Evolutionary conservation across 2,329 filamentous ascomycete genomes (phyloP).

Genomic region (Fusarium mangiferae): DNA sequence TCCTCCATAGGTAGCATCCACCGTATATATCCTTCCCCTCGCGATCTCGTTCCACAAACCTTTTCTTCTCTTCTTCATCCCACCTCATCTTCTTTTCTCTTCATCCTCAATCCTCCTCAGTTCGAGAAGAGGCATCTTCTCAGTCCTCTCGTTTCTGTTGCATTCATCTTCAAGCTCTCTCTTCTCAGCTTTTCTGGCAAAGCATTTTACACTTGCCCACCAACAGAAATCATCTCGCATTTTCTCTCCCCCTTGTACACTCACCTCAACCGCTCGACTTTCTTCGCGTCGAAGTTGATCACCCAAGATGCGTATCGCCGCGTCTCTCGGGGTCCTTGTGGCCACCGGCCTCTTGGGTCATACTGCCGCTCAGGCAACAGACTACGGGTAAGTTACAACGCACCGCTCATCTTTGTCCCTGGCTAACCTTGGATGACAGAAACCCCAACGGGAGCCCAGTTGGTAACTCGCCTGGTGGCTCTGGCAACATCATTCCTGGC

Average conservation of each 20-base stretch:
- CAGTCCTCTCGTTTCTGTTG: constrained; percentile 25
- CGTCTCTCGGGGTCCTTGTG: constrained; percentile 50
- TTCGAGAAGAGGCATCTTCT: constrained; percentile 25
- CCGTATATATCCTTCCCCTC: constrained; percentile 14
- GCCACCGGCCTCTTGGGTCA: constrained; percentile 49
- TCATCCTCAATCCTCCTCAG: constrained; percentile 28
- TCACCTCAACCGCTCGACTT: background rate
- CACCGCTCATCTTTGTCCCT: background rate
- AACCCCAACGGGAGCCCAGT: constrained; percentile 18
- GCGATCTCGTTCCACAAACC: background rate
- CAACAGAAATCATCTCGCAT: background rate
- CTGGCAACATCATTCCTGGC: constrained; percentile 20
- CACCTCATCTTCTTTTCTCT: constrained; percentile 15
- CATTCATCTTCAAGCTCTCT: constrained; percentile 24
- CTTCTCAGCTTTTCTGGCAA: constrained; percentile 7
- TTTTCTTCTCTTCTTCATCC: constrained; percentile 25
- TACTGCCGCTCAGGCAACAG: constrained; percentile 47
- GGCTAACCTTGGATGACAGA: constrained; percentile 24
- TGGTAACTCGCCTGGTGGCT: constrained; percentile 9
- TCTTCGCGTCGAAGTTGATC: constrained; percentile 6
- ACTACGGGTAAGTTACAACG: constrained; percentile 47
- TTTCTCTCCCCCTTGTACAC: background rate
- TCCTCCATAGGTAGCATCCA: background rate
- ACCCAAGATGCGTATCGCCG: constrained; percentile 52
- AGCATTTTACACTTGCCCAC: constrained; percentile 16